Evolutionary conservation across 2,329 filamentous ascomycete species (phyloP).

Genomic region (Scolecobasidium constrictum): DNA sequence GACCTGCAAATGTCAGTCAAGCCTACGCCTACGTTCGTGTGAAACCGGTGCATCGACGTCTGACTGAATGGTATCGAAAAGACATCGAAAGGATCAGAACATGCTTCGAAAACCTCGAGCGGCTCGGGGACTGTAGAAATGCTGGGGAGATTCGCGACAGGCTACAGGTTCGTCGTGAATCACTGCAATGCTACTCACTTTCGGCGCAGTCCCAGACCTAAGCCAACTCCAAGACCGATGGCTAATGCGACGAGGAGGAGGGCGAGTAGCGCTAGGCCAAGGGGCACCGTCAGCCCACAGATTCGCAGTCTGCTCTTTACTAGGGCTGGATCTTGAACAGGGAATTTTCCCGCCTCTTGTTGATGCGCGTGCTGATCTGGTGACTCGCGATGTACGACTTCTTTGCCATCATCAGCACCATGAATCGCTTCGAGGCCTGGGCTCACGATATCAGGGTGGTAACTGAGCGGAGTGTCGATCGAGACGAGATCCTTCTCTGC

Average conservation of each 20-base stretch:
- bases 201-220: constrained; percentile 7
- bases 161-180: neutral
- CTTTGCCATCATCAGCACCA: constrained; percentile 2
- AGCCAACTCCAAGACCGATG: constrained; percentile 6
- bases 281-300: neutral
- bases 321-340: neutral
- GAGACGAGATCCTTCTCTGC: neutral
- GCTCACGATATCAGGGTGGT: constrained; percentile 8
- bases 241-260: neutral
- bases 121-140: too few species aligned
- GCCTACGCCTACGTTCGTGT: too few species aligned
- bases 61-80: too few species aligned
- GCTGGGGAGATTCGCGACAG: too few species aligned
- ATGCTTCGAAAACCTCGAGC: too few species aligned
- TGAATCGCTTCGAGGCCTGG: constrained; percentile 6
- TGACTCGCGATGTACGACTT: constrained; percentile 2
- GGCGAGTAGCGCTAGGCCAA: neutral
- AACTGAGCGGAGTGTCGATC: neutral
- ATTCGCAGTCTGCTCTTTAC: constrained; percentile 1
- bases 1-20: too few species aligned
- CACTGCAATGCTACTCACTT: constrained; percentile 1
- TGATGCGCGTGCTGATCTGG: constrained; percentile 3
- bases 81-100: too few species aligned
- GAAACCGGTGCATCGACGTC: too few species aligned
- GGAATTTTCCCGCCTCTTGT: neutral